These are phyloP conservation scores for Magnolia kwangsiensis DNA, from an alignment of 164 flowering plant species.

Conservation along the genomic window DNA sequence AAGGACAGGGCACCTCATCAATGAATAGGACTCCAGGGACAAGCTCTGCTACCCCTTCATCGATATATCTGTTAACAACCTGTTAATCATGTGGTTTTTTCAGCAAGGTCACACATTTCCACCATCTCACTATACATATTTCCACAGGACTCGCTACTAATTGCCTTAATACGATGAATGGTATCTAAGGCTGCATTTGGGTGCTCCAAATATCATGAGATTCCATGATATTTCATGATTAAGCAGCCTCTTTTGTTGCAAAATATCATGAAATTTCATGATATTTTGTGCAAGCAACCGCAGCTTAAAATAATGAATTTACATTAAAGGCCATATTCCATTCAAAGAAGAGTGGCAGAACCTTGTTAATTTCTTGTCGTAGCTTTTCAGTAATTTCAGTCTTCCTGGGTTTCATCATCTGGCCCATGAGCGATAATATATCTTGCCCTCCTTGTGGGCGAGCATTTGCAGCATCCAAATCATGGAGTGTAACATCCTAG, in stretches of 20 bases:
- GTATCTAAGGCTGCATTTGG: background rate
- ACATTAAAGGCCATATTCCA: too few species aligned
- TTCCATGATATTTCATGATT: too few species aligned
- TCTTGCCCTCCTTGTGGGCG: conserved; percentile 73
- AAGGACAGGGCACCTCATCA: conserved; percentile 49
- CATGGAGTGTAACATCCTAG: conserved; percentile 63
- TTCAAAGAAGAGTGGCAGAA: conserved; percentile 31
- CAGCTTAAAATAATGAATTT: too few species aligned
- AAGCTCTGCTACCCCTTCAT: conserved; percentile 95
- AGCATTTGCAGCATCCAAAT: conserved; percentile 68
- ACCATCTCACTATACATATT: background rate
- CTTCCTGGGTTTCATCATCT: conserved; percentile 96
- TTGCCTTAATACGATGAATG: background rate
- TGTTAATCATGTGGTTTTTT: conserved; percentile 26
- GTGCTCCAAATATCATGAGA: too few species aligned
- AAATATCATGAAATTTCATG: too few species aligned
- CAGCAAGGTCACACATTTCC: conserved; percentile 5
- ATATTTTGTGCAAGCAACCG: too few species aligned
- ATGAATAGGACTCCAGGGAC: conserved; percentile 97
- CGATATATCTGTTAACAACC: conserved; percentile 89
- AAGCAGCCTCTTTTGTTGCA: too few species aligned
- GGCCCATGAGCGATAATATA: conserved; percentile 61
- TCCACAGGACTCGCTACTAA: background rate
- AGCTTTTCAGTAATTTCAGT: conserved; percentile 96
- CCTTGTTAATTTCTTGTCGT: conserved; percentile 94